Evolutionary conservation across 2,329 filamentous ascomycete genomes (phyloP).

Genomic region (Geosmithia morbida): DNA sequence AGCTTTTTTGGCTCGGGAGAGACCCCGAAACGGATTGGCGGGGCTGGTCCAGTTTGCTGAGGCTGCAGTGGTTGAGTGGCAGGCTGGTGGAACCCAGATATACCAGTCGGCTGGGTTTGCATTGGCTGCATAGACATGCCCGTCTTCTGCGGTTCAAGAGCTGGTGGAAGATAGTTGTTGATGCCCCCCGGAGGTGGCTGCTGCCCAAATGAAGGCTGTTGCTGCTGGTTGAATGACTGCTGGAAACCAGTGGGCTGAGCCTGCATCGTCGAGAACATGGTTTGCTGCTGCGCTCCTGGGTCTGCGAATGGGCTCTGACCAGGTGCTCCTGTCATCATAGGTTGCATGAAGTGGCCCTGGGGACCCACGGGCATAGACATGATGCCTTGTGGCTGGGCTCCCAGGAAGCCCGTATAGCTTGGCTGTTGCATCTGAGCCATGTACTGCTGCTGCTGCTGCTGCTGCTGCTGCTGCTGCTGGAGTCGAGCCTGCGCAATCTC

Average conservation of each 20-base stretch:
- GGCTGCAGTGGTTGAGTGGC: slow-evolving; percentile 28
- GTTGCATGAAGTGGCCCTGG: slow-evolving; percentile 24
- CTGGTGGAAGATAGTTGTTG: slow-evolving; percentile 43
- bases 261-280: slow-evolving; percentile 32
- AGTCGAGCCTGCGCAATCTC: slow-evolving; percentile 55
- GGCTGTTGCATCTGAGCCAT: slow-evolving; percentile 16
- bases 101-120: slow-evolving; percentile 33
- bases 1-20: slow-evolving; percentile 59
- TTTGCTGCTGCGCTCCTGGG: slow-evolving; percentile 10
- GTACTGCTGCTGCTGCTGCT: slow-evolving; percentile 37
- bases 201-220: slow-evolving; percentile 34
- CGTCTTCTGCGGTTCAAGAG: slow-evolving; percentile 46
- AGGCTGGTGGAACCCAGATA: slow-evolving; percentile 30
- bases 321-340: slow-evolving; percentile 32
- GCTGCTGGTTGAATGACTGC: slow-evolving; percentile 20
- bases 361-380: slow-evolving; percentile 19
- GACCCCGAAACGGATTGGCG: slow-evolving; percentile 80
- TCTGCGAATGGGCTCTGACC: slow-evolving; percentile 24
- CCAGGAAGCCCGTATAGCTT: slow-evolving; percentile 18
- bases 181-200: slow-evolving; percentile 25
- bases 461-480: slow-evolving; percentile 49
- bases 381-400: slow-evolving; percentile 19
- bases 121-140: slow-evolving; percentile 25
- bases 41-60: slow-evolving; percentile 51
- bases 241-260: slow-evolving; percentile 52